Evolutionary conservation across 1,139 yeast genomes (phyloP).

Genomic region (Hansenula sp.): DNA sequence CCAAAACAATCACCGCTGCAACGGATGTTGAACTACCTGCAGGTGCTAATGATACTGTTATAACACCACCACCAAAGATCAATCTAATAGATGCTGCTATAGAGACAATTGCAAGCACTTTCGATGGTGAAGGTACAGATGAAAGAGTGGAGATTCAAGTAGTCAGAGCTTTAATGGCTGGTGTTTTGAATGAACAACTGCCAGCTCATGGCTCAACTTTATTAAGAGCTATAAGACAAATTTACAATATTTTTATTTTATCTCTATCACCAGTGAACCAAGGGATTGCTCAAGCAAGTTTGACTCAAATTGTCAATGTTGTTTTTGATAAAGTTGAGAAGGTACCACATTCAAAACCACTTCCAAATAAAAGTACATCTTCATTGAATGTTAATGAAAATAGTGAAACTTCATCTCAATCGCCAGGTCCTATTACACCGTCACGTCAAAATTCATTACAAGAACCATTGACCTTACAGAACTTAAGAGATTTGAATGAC

Average conservation of each 20-base stretch:
- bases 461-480: conserved; percentile 51
- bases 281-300: conserved; percentile 91
- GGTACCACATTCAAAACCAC: conserved; percentile 13
- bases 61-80: conserved; percentile 51
- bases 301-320: conserved; percentile 85
- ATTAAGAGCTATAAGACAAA: conserved; percentile 86
- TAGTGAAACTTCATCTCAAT: conserved; percentile 1
- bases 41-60: conserved; percentile 29
- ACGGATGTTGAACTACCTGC: conserved; percentile 22
- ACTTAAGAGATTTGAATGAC: conserved; percentile 52
- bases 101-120: conserved; percentile 79
- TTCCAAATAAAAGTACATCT: conserved; percentile 7
- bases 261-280: conserved; percentile 82
- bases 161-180: conserved; percentile 85
- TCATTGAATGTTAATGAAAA: conserved; percentile 4
- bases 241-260: conserved; percentile 85
- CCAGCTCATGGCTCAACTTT: conserved; percentile 91
- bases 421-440: conserved; percentile 5
- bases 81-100: conserved; percentile 80
- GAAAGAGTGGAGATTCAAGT: conserved; percentile 87
- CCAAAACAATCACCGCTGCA: conserved; percentile 33
- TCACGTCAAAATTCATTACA: conserved; percentile 4
- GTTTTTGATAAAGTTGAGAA: conserved; percentile 72
- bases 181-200: conserved; percentile 72
- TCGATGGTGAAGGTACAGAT: conserved; percentile 90